Conservation (phyloP, 2,329 filamentous ascomycete species). For the Claviceps purpurea region DNA sequence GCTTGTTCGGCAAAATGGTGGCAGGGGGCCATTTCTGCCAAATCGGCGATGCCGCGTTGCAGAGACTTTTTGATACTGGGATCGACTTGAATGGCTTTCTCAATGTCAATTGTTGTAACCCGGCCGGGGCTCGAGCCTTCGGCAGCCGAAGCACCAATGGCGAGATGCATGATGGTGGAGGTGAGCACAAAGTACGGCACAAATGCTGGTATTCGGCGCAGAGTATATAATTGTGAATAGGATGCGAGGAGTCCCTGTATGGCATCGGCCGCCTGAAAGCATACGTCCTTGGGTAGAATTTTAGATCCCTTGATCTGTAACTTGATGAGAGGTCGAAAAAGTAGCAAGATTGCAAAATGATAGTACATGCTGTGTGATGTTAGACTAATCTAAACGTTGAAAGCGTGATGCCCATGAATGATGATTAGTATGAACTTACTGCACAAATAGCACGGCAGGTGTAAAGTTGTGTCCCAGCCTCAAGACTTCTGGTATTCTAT, state of each 20-base stretch:
- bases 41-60: constrained; percentile 39
- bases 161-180: constrained; percentile 46
- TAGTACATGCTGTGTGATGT: constrained; percentile 47
- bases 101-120: constrained; percentile 11
- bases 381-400: neutral
- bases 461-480: constrained; percentile 55
- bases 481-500: constrained; percentile 49
- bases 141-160: constrained; percentile 30
- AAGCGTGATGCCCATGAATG: neutral
- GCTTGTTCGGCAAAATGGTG: constrained; percentile 49
- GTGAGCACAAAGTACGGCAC: constrained; percentile 50
- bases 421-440: constrained; percentile 36
- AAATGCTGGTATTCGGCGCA: constrained; percentile 45
- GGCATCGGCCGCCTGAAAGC: constrained; percentile 46
- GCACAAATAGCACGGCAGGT: constrained; percentile 58
- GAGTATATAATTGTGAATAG: constrained; percentile 44
- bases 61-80: constrained; percentile 31
- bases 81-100: constrained; percentile 22
- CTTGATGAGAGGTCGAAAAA: constrained; percentile 61
- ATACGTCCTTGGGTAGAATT: constrained; percentile 51
- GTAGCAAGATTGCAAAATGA: constrained; percentile 55
- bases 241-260: constrained; percentile 43
- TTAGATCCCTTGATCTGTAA: constrained; percentile 48
- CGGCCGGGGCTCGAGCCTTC: constrained; percentile 7
- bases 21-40: constrained; percentile 47